Percentiles rank a stretch among this genome's conserved stretches.
phyloP scores from a whole-genome alignment of 1,284 basidiomycete genomes.

The Austroboletus niveus region DNA sequence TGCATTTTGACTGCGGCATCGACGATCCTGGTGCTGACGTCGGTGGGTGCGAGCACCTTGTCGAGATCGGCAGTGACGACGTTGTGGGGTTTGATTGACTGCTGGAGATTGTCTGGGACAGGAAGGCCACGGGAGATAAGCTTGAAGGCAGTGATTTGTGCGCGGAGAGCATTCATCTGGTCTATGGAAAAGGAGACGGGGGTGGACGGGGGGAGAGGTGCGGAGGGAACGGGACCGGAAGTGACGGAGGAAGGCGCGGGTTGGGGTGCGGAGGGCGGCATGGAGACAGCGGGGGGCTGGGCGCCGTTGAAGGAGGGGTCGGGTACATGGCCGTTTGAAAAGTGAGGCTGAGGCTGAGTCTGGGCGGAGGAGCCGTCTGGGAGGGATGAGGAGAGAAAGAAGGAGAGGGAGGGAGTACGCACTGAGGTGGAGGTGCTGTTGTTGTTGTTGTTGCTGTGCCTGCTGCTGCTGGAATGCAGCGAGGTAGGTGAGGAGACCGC shows the following conservation, averaged over 20 bases:
- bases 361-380: slow-evolving; percentile 27
- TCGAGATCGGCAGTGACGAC: slow-evolving; percentile 61
- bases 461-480: slow-evolving; percentile 29
- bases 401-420: slow-evolving; percentile 10
- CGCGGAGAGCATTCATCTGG: slow-evolving; percentile 82
- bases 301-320: slow-evolving; percentile 20
- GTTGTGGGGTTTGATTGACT: slow-evolving; percentile 69
- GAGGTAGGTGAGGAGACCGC: slow-evolving; percentile 25
- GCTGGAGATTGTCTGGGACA: slow-evolving; percentile 77
- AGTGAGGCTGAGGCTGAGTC: slow-evolving; percentile 19
- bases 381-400: slow-evolving; percentile 9
- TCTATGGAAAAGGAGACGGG: slow-evolving; percentile 81
- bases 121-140: slow-evolving; percentile 78
- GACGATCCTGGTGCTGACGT: slow-evolving; percentile 62
- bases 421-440: slow-evolving; percentile 31
- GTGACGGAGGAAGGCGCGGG: slow-evolving; percentile 20
- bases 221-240: slow-evolving; percentile 28
- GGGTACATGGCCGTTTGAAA: slow-evolving; percentile 27
- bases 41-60: slow-evolving; percentile 57
- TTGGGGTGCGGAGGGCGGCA: slow-evolving; percentile 12
- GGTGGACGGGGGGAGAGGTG: slow-evolving; percentile 40
- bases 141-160: slow-evolving; percentile 91
- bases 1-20: slow-evolving; percentile 79
- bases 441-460: slow-evolving; percentile 27
- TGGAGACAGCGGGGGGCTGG: slow-evolving; percentile 2